Conservation (phyloP, 768 basidiomycete genomes). For the Xanthoconium stramineum region DNA sequence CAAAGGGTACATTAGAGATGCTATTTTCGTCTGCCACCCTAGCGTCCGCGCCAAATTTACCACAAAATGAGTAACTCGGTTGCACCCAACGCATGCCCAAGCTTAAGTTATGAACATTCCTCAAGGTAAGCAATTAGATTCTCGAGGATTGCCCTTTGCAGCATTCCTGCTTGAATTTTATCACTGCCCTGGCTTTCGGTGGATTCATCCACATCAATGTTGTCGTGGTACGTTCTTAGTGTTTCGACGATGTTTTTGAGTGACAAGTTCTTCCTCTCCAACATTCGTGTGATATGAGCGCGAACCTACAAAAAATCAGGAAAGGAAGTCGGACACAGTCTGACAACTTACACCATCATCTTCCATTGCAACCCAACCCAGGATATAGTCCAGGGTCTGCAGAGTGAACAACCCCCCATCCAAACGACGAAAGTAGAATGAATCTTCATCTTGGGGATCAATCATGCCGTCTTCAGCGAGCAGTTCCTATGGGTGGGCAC, state of each 20-base stretch:
- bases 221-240: conserved; percentile 67
- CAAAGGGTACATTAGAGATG: conserved; percentile 91
- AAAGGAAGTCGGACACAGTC: not conserved
- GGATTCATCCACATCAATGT: conserved; percentile 57
- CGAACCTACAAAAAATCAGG: conserved; percentile 57
- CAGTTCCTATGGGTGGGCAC: conserved; percentile 41
- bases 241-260: conserved; percentile 70
- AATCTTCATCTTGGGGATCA: conserved; percentile 61
- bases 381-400: conserved; percentile 89
- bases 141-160: conserved; percentile 66
- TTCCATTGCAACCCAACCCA: conserved; percentile 96
- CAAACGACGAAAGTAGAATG: conserved; percentile 81
- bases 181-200: conserved; percentile 18
- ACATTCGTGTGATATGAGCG: conserved; percentile 69
- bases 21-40: conserved; percentile 61
- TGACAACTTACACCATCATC: conserved; percentile 81
- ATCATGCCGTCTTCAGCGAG: conserved; percentile 55
- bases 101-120: conserved; percentile 19
- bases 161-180: conserved; percentile 39
- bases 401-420: conserved; percentile 86
- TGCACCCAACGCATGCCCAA: not conserved
- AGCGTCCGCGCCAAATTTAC: conserved; percentile 15
- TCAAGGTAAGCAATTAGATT: conserved; percentile 65
- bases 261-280: conserved; percentile 68
- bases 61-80: conserved; percentile 16